These are phyloP conservation scores for Tripterygium wilfordii DNA, from an alignment of 177 flowering plant species.

Conservation along the genomic window DNA sequence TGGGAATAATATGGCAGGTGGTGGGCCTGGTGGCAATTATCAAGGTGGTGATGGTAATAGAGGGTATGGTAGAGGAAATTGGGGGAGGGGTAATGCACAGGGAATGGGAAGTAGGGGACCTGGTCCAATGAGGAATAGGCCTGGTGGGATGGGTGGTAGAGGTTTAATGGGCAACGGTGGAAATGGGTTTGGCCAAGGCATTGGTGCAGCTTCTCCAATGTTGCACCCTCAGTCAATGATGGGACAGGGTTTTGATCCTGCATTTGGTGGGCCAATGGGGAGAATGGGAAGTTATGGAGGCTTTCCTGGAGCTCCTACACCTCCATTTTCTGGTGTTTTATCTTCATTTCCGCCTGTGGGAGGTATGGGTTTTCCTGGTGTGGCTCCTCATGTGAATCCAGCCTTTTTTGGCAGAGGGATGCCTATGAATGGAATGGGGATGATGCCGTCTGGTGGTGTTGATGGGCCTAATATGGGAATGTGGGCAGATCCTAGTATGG, in stretches of 20 bases:
- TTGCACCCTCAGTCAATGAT: conserved; percentile 79
- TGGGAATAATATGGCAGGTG: conserved; percentile 29
- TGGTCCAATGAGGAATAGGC: conserved; percentile 55
- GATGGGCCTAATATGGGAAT: conserved; percentile 74
- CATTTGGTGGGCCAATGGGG: conserved; percentile 71
- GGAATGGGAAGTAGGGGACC: conserved; percentile 63
- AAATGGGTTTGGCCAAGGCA: conserved; percentile 66
- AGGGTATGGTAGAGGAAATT: conserved; percentile 69
- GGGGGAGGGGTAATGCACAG: conserved; percentile 73
- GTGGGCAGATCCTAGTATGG: conserved; percentile 80
- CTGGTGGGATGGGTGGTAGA: conserved; percentile 67
- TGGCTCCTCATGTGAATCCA: conserved; percentile 87
- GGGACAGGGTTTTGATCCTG: conserved; percentile 81
- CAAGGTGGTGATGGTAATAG: conserved; percentile 59
- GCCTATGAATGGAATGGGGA: conserved; percentile 77
- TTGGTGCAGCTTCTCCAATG: conserved; percentile 48
- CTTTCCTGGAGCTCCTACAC: conserved; percentile 55
- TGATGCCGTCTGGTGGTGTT: conserved; percentile 60
- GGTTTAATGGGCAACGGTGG: conserved; percentile 74
- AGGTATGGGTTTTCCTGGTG: conserved; percentile 70
- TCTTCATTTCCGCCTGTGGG: conserved; percentile 64
- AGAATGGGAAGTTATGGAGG: conserved; percentile 80
- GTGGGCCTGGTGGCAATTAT: conserved; percentile 50
- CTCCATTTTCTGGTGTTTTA: conserved; percentile 67
- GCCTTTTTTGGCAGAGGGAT: conserved; percentile 80